Conservation (phyloP, 164 flowering plant genomes). For the Aristolochia fimbriata region DNA sequence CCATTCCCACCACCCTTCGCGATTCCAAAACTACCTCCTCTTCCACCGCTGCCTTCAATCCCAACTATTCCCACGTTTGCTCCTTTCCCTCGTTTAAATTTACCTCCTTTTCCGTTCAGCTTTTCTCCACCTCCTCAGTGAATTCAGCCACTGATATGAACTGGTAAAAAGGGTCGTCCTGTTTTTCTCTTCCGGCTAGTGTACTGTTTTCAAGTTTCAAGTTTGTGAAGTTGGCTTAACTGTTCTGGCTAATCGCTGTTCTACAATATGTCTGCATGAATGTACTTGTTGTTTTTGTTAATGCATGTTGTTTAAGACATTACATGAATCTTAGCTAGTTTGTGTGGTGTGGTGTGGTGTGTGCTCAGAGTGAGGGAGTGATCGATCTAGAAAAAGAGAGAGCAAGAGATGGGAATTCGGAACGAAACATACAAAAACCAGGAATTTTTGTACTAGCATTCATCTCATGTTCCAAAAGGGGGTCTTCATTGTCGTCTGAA, state of each 20-base stretch:
- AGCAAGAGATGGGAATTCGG: no score
- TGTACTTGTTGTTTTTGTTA: not conserved
- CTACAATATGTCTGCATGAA: not conserved
- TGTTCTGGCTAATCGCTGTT: not conserved
- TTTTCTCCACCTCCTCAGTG: not conserved
- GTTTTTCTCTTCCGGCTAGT: no score
- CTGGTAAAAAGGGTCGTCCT: not conserved
- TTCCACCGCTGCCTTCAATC: not conserved
- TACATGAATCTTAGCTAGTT: not conserved
- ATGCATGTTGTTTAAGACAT: not conserved
- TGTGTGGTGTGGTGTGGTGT: no score
- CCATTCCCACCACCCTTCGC: not conserved
- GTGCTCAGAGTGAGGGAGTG: no score
- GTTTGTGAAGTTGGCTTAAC: no score
- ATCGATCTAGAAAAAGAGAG: no score
- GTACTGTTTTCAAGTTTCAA: not conserved
- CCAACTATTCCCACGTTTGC: not conserved
- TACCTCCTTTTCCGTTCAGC: not conserved
- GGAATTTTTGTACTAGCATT: not conserved
- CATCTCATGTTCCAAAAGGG: not conserved
- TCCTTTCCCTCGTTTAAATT: conserved; percentile 1
- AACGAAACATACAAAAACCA: not conserved
- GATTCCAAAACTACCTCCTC: not conserved
- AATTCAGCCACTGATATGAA: not conserved
- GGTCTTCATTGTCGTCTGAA: not conserved